phyloP scores from a whole-genome alignment of 495 filamentous ascomycete species.

The Cercophora newfieldiana region DNA sequence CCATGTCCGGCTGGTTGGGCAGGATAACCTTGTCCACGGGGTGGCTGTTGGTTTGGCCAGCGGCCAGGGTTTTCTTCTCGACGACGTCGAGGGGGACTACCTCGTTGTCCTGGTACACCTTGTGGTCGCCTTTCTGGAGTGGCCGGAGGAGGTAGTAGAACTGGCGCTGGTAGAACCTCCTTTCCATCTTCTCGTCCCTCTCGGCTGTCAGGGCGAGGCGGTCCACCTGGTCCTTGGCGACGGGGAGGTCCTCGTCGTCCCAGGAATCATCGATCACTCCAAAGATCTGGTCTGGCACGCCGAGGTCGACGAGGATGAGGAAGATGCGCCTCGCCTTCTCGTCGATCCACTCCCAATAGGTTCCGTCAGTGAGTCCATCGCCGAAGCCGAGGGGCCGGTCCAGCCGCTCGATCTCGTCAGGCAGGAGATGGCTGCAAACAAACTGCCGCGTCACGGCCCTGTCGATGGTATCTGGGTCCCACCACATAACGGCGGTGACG shows the following conservation, averaged over 20 bases:
- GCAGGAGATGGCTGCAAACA: conserved; percentile 65
- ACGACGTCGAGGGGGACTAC: conserved; percentile 72
- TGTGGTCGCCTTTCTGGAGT: conserved; percentile 67
- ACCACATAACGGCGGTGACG: conserved; percentile 62
- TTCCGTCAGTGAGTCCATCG: conserved; percentile 85
- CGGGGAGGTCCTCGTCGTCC: conserved; percentile 86
- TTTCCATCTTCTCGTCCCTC: conserved; percentile 63
- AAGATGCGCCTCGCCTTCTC: conserved; percentile 77
- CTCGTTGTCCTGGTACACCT: conserved; percentile 74
- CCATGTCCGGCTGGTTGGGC: conserved; percentile 56
- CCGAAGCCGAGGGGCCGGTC: conserved; percentile 75
- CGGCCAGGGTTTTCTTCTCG: conserved; percentile 52
- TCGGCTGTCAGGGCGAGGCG: conserved; percentile 62
- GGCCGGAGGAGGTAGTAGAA: conserved; percentile 76
- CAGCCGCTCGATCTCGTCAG: conserved; percentile 63
- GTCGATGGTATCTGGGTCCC: conserved; percentile 76
- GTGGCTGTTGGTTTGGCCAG: conserved; percentile 38
- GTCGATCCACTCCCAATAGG: conserved; percentile 91
- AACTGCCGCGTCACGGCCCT: conserved; percentile 69
- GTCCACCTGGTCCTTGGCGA: conserved; percentile 69
- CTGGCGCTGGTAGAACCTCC: conserved; percentile 77
- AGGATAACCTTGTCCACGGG: conserved; percentile 68
- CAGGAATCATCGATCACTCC: conserved; percentile 79
- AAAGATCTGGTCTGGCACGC: conserved; percentile 82
- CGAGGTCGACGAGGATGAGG: conserved; percentile 76